Percentiles rank a stretch among this genome's conserved stretches.
Evolutionary conservation across 139 green algal genomes (phyloP).

Genomic region (Zygnema cylindricum): DNA sequence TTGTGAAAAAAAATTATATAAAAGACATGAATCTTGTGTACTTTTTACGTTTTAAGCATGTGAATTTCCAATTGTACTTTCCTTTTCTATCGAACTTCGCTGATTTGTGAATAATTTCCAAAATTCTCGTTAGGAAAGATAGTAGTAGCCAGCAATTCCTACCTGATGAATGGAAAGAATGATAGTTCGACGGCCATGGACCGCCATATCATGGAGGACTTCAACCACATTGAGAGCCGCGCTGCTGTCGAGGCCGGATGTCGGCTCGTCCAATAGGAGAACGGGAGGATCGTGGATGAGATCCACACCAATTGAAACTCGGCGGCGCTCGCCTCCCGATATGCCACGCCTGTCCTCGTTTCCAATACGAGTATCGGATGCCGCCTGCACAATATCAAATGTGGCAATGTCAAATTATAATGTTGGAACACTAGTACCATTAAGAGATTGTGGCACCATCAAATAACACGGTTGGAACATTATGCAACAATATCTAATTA

Average conservation of each 20-base stretch:
- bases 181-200: conserved; percentile 14
- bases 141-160: not conserved
- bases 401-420: no score
- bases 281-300: conserved; percentile 69
- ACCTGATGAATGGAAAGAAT: conserved; percentile 54
- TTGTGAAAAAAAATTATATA: not conserved
- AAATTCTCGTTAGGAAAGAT: no score
- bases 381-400: no score
- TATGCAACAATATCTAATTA: no score
- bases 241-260: conserved; percentile 74
- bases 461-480: no score
- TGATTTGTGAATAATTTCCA: no score
- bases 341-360: conserved; percentile 50
- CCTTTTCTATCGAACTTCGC: no score
- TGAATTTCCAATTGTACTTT: not conserved
- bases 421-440: no score
- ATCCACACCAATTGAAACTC: conserved; percentile 60
- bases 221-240: conserved; percentile 73
- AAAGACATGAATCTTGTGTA: not conserved
- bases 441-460: no score
- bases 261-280: conserved; percentile 91
- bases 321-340: conserved; percentile 61
- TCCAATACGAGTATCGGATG: conserved; percentile 46
- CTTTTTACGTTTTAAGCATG: not conserved
- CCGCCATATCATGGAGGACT: conserved; percentile 46